These are phyloP conservation scores for Lachnellula willkommii DNA, from an alignment of 2,329 filamentous ascomycete genomes.

Conservation along the genomic window DNA sequence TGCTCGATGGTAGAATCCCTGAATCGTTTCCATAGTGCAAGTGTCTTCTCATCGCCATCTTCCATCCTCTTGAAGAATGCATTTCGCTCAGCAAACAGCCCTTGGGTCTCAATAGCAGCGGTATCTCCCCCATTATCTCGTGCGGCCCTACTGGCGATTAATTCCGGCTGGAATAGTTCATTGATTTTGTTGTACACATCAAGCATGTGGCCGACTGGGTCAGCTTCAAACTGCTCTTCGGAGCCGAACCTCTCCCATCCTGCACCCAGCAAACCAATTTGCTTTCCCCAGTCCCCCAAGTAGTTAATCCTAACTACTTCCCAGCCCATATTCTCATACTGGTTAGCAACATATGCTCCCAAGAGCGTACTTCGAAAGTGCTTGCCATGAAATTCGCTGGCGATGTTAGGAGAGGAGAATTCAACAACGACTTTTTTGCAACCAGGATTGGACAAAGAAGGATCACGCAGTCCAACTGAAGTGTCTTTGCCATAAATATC, in stretches of 20 bases:
- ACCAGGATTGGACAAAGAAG: conserved; percentile 20
- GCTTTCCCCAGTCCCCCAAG: conserved; percentile 64
- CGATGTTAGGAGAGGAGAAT: conserved; percentile 63
- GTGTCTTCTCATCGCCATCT: conserved; percentile 52
- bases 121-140: conserved; percentile 44
- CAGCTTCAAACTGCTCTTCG: conserved; percentile 44
- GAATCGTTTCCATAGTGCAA: conserved; percentile 59
- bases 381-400: conserved; percentile 61
- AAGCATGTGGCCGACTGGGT: conserved; percentile 50
- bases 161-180: conserved; percentile 49
- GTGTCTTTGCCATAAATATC: conserved; percentile 55
- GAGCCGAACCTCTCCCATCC: conserved; percentile 58
- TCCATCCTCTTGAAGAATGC: conserved; percentile 63
- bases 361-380: conserved; percentile 64
- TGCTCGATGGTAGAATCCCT: conserved; percentile 58
- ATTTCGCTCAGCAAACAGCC: conserved; percentile 33
- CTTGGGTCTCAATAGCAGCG: conserved; percentile 47
- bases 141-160: conserved; percentile 20
- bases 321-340: conserved; percentile 51
- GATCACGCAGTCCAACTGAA: conserved; percentile 52
- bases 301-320: conserved; percentile 54
- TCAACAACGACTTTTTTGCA: conserved; percentile 50
- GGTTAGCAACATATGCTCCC: conserved; percentile 58
- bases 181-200: conserved; percentile 63
- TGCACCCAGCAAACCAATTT: conserved; percentile 58